Evolutionary conservation across 768 basidiomycete species (phyloP).

Genomic region (Boletellus ananiceps): DNA sequence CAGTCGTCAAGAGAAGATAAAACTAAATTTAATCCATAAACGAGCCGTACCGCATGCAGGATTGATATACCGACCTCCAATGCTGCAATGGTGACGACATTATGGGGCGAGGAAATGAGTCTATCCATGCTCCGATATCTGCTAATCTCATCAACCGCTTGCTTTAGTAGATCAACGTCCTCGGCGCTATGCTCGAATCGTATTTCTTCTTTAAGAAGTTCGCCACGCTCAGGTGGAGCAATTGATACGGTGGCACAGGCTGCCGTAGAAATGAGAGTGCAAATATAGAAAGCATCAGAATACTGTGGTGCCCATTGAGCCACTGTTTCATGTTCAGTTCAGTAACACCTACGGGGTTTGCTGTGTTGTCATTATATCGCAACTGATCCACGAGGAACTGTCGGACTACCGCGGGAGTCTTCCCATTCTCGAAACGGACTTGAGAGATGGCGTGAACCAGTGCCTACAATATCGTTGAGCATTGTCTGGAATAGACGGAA

Average conservation of each 20-base stretch:
- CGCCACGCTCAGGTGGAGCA: conserved; percentile 75
- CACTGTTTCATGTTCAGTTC: not conserved
- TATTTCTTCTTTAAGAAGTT: conserved; percentile 65
- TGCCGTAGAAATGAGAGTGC: conserved; percentile 76
- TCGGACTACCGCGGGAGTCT: conserved; percentile 79
- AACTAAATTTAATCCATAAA: conserved; percentile 46
- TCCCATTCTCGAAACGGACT: conserved; percentile 83
- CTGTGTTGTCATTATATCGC: conserved; percentile 93
- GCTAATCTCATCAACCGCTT: conserved; percentile 77
- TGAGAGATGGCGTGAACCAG: conserved; percentile 80
- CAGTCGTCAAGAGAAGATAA: conserved; percentile 70
- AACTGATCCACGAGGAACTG: conserved; percentile 89
- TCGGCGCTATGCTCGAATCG: conserved; percentile 63
- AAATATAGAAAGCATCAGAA: conserved; percentile 88
- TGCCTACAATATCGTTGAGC: conserved; percentile 41
- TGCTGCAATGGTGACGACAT: conserved; percentile 86
- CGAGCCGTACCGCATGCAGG: not conserved
- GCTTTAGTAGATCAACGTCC: conserved; percentile 65
- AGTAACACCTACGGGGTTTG: conserved; percentile 63
- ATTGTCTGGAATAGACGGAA: not conserved
- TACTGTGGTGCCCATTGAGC: conserved; percentile 47
- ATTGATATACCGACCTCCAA: conserved; percentile 64
- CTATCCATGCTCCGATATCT: conserved; percentile 94
- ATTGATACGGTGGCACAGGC: conserved; percentile 76
- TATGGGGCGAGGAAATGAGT: conserved; percentile 90